phyloP scores from a whole-genome alignment of 805 yeast species.

The Metahyphopichia silvanorum region DNA sequence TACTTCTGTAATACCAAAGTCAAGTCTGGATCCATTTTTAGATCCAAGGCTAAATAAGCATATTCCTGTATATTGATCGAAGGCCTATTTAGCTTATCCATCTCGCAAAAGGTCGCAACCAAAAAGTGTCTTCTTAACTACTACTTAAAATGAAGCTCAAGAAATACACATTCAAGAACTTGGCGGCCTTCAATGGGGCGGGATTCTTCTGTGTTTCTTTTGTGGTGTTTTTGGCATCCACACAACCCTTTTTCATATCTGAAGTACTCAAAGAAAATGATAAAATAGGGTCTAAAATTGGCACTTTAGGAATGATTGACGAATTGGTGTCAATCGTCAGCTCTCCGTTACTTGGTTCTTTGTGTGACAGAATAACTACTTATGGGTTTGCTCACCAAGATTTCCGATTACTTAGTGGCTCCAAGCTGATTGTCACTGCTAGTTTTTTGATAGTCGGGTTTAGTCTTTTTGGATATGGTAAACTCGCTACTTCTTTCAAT shows the following conservation, averaged over 20 bases:
- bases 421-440: constrained; percentile 47
- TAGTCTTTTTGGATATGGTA: constrained; percentile 48
- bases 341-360: constrained; percentile 63
- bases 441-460: constrained; percentile 50
- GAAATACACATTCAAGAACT: constrained; percentile 12
- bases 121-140: no score
- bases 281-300: constrained; percentile 31
- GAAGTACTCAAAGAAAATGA: constrained; percentile 26
- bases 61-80: no score
- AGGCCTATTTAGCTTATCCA: no score
- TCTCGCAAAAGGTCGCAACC: no score
- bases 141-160: no score
- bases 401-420: constrained; percentile 35
- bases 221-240: constrained; percentile 36
- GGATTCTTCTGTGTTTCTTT: constrained; percentile 38
- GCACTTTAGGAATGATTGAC: constrained; percentile 48
- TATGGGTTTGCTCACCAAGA: constrained; percentile 7
- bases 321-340: constrained; percentile 51
- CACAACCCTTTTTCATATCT: constrained; percentile 38
- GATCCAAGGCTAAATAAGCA: no score
- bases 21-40: no score
- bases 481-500: constrained; percentile 41
- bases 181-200: constrained; percentile 31
- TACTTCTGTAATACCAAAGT: no score
- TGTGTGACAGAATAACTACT: constrained; percentile 49